phyloP scores from a whole-genome alignment of 345 rosid species.

The Capsella bursapastoris region DNA sequence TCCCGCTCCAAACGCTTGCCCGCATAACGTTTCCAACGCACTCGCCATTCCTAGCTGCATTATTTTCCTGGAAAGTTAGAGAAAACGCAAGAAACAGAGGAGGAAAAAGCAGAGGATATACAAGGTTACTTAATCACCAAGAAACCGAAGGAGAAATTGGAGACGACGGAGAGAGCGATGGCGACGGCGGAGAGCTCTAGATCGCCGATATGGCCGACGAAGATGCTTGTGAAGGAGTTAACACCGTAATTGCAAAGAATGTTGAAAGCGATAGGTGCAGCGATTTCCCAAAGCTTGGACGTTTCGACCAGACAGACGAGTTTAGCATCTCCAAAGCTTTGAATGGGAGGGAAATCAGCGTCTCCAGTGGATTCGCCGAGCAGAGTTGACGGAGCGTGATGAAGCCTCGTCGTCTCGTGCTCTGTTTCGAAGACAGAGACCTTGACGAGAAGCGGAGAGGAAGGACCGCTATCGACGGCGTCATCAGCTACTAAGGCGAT shows the following conservation, averaged over 20 bases:
- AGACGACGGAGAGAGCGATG: constrained; percentile 78
- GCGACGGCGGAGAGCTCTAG: constrained; percentile 92
- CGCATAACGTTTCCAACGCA: constrained; percentile 90
- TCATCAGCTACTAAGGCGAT: constrained; percentile 24
- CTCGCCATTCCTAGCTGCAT: constrained; percentile 96
- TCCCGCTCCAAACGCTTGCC: constrained; percentile 98
- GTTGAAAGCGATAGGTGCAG: constrained; percentile 90
- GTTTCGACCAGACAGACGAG: constrained; percentile 59
- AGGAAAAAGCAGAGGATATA: neutral
- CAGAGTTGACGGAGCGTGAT: constrained; percentile 62
- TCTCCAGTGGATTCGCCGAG: constrained; percentile 48
- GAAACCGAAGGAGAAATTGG: constrained; percentile 93
- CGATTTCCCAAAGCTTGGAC: constrained; percentile 75
- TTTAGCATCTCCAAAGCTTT: constrained; percentile 55
- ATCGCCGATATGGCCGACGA: constrained; percentile 89
- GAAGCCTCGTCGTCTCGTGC: constrained; percentile 56
- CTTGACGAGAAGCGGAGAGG: constrained; percentile 35
- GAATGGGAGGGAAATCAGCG: constrained; percentile 59
- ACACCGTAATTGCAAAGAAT: constrained; percentile 85
- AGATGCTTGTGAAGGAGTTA: constrained; percentile 89
- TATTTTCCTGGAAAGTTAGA: constrained; percentile 7
- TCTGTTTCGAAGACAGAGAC: constrained; percentile 42
- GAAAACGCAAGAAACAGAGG: constrained; percentile 12
- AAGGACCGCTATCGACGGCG: constrained; percentile 27
- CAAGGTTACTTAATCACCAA: constrained; percentile 49